Evolutionary conservation across 495 filamentous ascomycete genomes (phyloP), one percentile per base, ranked within the genome.

Genomic region (Penicillium canariense): DNA sequence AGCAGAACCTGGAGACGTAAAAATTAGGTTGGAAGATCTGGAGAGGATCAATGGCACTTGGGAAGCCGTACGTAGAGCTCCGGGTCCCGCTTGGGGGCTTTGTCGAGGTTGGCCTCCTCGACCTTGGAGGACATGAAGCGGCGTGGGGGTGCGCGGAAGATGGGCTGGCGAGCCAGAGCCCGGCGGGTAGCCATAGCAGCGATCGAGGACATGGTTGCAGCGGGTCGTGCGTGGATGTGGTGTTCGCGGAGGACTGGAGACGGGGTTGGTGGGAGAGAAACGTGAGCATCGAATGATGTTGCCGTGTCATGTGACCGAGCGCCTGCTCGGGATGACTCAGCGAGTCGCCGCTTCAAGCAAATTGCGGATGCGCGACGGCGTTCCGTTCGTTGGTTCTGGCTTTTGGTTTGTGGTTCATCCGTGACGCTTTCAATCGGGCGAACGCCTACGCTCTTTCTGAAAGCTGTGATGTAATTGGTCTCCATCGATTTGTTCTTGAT

Each of bases 21-120:
- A 0, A 48, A 49, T 68, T 67, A 67, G 66, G 32, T 26, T 31
- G 28, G 43, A 22, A 26, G 48, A 20, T 55, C 34, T 49, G 26
- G 31, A n/a, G 8, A 36, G 45, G 39, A 45, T 45, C 51, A 63
- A 56, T 61, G 59, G 59, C 49, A 44, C 17, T 20, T 34, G 32
- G 11, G 27, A 28, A 38, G 52, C 28, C 82, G 63, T 82, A 92
- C 88, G 70, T 88, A 89, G 65, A 92, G 85, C 76, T 92, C 88
- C 46, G 88, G 88, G 69, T 92, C 87, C 63, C 81, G 77, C 78
- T 84, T 88, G 54, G 84, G 84, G 59, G 81, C 87, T 68, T 85
- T 79, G 52, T 81, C 76, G 66, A 92, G 70, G 59, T 66, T 71
- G 59, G 74, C 70, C 51, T 78, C 71, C 61, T 75, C 66, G 52